Evolutionary conservation across 176 grass and related monocot species (phyloP), one percentile per base, ranked within the genome.

Genomic region (Ensete ventricosum): DNA sequence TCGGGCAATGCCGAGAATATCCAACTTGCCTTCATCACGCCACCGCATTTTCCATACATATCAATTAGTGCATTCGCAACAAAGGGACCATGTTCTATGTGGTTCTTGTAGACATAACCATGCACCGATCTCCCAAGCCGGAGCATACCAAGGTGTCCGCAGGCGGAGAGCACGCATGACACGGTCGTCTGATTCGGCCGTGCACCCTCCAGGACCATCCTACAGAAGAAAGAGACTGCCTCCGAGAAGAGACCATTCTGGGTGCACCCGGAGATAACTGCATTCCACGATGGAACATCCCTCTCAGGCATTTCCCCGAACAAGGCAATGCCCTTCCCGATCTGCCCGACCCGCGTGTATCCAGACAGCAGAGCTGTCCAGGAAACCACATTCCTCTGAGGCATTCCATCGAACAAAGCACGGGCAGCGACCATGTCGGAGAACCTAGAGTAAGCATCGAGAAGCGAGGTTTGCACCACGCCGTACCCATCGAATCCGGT

Each of bases 371-470:
- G 82, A 78, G 87, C 84, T 69, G 82, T 75, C 69, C 85, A 72
- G 4, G 85, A 82, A 54, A 80, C 55, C 69, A 85, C 57, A 59
- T 78, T 87, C 11, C 73, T 79, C 26, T 93, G 85, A 24, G 81
- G 27, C 88, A 97, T 87, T 91, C 72, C 74, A 53, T 91, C 85
- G 50, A 97, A 97, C 94, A 91, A 53, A 23, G 77, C 70, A 3
- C 80, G 90, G 22, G 90, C 94, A 54, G 83, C 85, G 3, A 11
- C 49, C 76, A 91, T 68, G 80, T 93, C 87, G 1, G 83, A 86
- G 20, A 83, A 83, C 81, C 84, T 89, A 9, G 80, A 76, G 79
- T 93, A 97, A n/a, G 81, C 79, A 62, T 93, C 84, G 25, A 97
- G 82, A 11, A 93, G 75, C 2, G 90, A 88, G 11, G 85, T 91